phyloP scores from a whole-genome alignment of 2,329 filamentous ascomycete species.

The Aspergillus aculeatus region DNA sequence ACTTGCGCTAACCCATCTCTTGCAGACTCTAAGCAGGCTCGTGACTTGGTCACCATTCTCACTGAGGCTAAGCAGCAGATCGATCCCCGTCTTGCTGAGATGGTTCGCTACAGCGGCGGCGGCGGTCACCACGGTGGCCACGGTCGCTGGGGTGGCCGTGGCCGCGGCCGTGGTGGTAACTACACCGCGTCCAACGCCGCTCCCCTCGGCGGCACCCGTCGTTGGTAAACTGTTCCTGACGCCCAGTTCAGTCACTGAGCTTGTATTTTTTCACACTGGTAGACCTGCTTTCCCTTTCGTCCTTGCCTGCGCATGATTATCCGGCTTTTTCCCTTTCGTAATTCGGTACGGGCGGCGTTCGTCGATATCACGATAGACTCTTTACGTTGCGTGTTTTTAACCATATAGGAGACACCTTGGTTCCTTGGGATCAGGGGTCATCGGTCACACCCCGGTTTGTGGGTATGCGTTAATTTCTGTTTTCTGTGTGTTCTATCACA shows the following conservation, averaged over 20 bases:
- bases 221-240: conserved; percentile 51
- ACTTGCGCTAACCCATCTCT: conserved; percentile 12
- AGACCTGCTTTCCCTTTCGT: conserved; percentile 26
- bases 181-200: conserved; percentile 60
- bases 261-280: conserved; percentile 31
- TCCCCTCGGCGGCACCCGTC: conserved; percentile 55
- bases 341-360: conserved; percentile 40
- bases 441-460: conserved; percentile 8
- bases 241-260: conserved; percentile 25
- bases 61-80: conserved; percentile 97
- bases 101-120: conserved; percentile 87
- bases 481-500: conserved; percentile 6
- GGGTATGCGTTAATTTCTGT: conserved; percentile 19
- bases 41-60: conserved; percentile 90
- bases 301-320: conserved; percentile 15
- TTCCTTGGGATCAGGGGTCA: conserved; percentile 8
- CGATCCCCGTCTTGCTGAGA: conserved; percentile 91
- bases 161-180: conserved; percentile 50
- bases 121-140: conserved; percentile 67
- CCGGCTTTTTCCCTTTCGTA: conserved; percentile 29
- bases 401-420: conserved; percentile 11
- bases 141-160: conserved; percentile 48
- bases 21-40: conserved; percentile 85
- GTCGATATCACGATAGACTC: conserved; percentile 40
- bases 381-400: conserved; percentile 27